Evolutionary conservation across 495 filamentous ascomycete species (phyloP).

Genomic region (Podospora fimiseda): DNA sequence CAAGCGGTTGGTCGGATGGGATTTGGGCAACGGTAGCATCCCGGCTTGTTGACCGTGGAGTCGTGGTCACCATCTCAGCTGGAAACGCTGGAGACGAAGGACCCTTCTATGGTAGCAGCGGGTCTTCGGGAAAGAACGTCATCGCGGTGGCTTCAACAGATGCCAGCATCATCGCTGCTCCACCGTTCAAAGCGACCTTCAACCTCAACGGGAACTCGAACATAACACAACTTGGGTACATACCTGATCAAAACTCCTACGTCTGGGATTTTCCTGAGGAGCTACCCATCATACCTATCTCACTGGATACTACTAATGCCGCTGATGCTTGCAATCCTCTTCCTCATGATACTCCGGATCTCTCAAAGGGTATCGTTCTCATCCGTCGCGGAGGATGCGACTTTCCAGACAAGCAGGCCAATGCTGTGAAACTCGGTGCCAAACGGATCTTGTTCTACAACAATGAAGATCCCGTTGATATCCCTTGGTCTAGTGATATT

Average conservation of each 20-base stretch:
- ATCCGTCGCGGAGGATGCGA: constrained; percentile 29
- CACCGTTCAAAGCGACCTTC: constrained; percentile 25
- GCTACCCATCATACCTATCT: constrained; percentile 20
- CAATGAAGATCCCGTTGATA: constrained; percentile 14
- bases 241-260: constrained; percentile 12
- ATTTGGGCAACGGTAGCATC: constrained; percentile 28
- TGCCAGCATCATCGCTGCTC: constrained; percentile 18
- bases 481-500: constrained; percentile 8
- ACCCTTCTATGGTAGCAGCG: constrained; percentile 26
- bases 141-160: constrained; percentile 25
- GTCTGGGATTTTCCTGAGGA: constrained; percentile 13
- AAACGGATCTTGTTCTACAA: constrained; percentile 27
- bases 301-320: constrained; percentile 13
- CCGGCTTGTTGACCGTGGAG: constrained; percentile 28
- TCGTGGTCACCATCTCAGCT: constrained; percentile 28
- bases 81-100: constrained; percentile 30
- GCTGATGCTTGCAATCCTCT: constrained; percentile 21
- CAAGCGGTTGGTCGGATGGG: constrained; percentile 25
- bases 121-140: constrained; percentile 26
- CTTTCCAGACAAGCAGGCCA: constrained; percentile 18
- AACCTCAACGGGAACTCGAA: constrained; percentile 22
- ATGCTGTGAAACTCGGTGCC: constrained; percentile 21
- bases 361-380: constrained; percentile 34
- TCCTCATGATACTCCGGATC: constrained; percentile 25
- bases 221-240: constrained; percentile 19